Percentiles rank a stretch among this genome's conserved stretches.
Conservation (phyloP, 352 stramenopile genomes). For the Pythium periplocum region DNA sequence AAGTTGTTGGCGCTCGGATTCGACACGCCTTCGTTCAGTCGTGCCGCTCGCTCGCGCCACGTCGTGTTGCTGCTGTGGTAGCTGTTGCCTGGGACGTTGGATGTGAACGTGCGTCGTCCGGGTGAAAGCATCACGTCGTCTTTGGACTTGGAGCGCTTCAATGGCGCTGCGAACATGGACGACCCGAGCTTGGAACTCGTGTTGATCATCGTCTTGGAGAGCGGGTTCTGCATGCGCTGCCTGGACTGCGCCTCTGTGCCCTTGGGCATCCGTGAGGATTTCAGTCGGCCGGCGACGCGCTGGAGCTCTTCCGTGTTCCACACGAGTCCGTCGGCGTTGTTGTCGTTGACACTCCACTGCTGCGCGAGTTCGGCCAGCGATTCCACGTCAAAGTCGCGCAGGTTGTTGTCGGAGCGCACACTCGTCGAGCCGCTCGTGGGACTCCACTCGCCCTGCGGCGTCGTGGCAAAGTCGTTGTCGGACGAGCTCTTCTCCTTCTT, state of each 20-base stretch:
- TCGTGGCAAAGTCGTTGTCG: slow-evolving; percentile 7
- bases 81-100: slow-evolving; percentile 16
- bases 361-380: slow-evolving; percentile 13
- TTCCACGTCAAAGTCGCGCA: slow-evolving; percentile 15
- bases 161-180: slow-evolving; percentile 9
- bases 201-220: slow-evolving; percentile 8
- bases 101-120: slow-evolving; percentile 6
- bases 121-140: slow-evolving; percentile 10
- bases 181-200: slow-evolving; percentile 5
- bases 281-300: slow-evolving; percentile 11
- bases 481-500: slow-evolving; percentile 20
- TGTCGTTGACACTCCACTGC: slow-evolving; percentile 14
- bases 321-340: slow-evolving; percentile 10
- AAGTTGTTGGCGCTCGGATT: not conserved
- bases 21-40: slow-evolving; percentile 14
- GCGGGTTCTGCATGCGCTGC: slow-evolving; percentile 6
- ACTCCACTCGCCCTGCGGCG: not conserved
- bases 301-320: slow-evolving; percentile 21
- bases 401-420: slow-evolving; percentile 15
- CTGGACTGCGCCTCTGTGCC: slow-evolving; percentile 9
- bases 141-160: slow-evolving; percentile 16
- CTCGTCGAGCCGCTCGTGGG: slow-evolving; percentile 7
- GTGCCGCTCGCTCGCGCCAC: slow-evolving; percentile 5
- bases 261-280: slow-evolving; percentile 4
- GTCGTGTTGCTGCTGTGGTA: slow-evolving; percentile 5